Evolutionary conservation across 345 rosid genomes (phyloP).

Genomic region (Mercurialis annua): DNA sequence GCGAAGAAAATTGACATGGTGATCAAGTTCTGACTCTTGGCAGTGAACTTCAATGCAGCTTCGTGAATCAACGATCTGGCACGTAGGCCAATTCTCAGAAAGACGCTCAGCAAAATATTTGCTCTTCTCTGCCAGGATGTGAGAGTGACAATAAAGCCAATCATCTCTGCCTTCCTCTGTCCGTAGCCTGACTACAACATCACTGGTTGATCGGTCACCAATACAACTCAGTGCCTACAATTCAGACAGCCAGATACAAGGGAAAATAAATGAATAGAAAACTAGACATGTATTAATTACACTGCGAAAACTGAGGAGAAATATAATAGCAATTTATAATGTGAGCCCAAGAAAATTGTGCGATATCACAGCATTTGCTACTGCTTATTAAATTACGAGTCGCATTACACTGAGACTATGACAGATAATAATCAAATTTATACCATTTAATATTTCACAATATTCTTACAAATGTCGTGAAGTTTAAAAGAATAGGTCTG

Average conservation of each 20-base stretch:
- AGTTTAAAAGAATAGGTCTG: not conserved
- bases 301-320: not conserved
- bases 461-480: too few relatives aligned
- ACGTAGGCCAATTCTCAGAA: conserved; percentile 89
- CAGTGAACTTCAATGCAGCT: conserved; percentile 84
- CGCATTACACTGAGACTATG: not conserved
- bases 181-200: conserved; percentile 80
- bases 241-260: conserved; percentile 32
- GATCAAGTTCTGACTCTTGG: conserved; percentile 68
- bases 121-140: conserved; percentile 61
- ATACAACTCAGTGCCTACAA: conserved; percentile 42
- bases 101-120: conserved; percentile 83
- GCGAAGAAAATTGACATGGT: conserved; percentile 68
- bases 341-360: not conserved
- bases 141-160: conserved; percentile 81
- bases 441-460: not conserved
- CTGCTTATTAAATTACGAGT: not conserved
- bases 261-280: conserved; percentile 2
- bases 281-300: not conserved
- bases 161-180: conserved; percentile 81
- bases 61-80: conserved; percentile 87
- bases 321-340: not conserved
- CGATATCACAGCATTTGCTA: not conserved
- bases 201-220: conserved; percentile 80
- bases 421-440: not conserved